Conservation (phyloP, 164 flowering plant species). For the Taxillus chinensis region DNA sequence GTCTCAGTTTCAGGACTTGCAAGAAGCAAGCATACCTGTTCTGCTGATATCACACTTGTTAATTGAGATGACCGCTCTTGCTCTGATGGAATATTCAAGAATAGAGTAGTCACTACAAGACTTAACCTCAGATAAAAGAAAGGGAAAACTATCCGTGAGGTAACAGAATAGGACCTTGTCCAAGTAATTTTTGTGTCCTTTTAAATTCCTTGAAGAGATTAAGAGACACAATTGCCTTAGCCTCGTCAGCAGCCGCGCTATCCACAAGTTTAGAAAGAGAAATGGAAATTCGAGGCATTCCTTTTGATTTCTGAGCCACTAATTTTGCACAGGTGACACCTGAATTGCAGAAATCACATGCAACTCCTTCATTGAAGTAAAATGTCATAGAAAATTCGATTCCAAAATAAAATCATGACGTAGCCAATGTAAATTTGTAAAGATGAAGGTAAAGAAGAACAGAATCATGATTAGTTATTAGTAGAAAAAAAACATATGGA, state of each 20-base stretch:
- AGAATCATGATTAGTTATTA: too few relatives aligned
- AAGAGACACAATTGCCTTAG: conserved; percentile 50
- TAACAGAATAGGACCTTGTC: conserved; percentile 31
- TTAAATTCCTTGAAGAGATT: conserved; percentile 47
- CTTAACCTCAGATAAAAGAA: not conserved
- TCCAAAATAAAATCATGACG: not conserved
- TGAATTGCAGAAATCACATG: conserved; percentile 14
- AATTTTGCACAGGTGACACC: conserved; percentile 51
- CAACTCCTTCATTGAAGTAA: not conserved
- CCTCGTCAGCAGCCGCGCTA: conserved; percentile 62
- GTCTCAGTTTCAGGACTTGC: too few relatives aligned
- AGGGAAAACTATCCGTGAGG: not conserved
- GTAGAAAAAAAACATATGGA: too few relatives aligned
- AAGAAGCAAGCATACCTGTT: conserved; percentile 33
- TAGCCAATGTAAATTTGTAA: not conserved
- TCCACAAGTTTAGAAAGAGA: conserved; percentile 43
- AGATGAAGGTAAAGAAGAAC: not conserved
- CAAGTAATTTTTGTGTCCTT: conserved; percentile 20
- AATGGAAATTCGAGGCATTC: conserved; percentile 66
- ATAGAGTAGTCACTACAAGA: conserved; percentile 10
- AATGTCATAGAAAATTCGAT: not conserved
- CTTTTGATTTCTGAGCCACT: conserved; percentile 75
- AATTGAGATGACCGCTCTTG: conserved; percentile 26
- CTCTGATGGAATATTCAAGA: conserved; percentile 27
- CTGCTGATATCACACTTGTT: conserved; percentile 31